Base-by-base conservation (phyloP, 148 eudicot species). In the Vaccinium myrtillus region DNA sequence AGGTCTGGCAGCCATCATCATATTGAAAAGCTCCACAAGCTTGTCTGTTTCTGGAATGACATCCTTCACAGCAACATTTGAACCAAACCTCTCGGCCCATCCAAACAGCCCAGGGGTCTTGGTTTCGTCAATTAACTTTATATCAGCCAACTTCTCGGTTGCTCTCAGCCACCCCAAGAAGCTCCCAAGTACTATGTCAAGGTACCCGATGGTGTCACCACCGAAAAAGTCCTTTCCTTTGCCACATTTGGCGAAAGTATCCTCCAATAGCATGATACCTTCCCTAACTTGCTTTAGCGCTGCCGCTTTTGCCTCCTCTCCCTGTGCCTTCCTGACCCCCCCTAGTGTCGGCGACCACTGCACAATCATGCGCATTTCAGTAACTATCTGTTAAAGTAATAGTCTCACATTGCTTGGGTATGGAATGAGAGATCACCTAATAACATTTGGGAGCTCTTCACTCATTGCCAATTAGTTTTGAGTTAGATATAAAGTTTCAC, bases 171-270 rank as follows among this genome's bases (percentile, higher is more conserved):
- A 83, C 21, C 76, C 85, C 79, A 92, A 79, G 77, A n/a, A 75
- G 83, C 89, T 19, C 32, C 93, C 89, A 1, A 91, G 23, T 21
- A 83, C 87, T 65, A 90, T 84, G 61, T 91, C 91, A 0, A 91
- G 63, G 82, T 61, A 91, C 1, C 93, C 93, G 2, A 63, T 63
- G 30, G 30, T 23, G 14, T 65, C 70, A 65, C 70, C 32, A 3
- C 86, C 85, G 13, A 89, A 89, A 74, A 77, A 89, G 2, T 78
- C 81, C 80, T 83, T 84, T 15, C 8, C 67, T 43, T 43, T 43
- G 86, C 46, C 6, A 43, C 46, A 43, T 43, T 43, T 43, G 46
- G 46, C 46, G 6, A 43, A 43, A 43, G 46, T 89, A 0, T 75
- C 87, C 82, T 90, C 92, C 16, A 90, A 77, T 14, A 83, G 9